phyloP scores from a whole-genome alignment of 2,329 filamentous ascomycete genomes.

The Dactylellina cionopaga region DNA sequence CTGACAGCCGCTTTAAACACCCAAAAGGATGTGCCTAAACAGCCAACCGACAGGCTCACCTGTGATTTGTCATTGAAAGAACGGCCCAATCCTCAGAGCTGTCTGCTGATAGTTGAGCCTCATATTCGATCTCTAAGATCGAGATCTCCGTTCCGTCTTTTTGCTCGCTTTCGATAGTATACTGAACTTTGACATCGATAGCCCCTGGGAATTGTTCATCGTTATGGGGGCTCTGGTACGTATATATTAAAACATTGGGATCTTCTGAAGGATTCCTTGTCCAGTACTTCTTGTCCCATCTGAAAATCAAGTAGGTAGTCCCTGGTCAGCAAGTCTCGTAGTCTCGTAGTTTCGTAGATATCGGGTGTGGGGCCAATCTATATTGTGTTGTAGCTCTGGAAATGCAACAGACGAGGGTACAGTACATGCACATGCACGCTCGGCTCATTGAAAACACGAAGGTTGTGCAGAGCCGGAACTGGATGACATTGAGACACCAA shows the following conservation, averaged over 20 bases:
- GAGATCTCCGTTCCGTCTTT: conserved; percentile 72
- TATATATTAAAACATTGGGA: conserved; percentile 55
- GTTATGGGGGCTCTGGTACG: conserved; percentile 72
- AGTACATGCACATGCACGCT: background rate
- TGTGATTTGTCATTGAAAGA: conserved; percentile 95
- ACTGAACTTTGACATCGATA: conserved; percentile 79
- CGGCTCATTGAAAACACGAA: too few relatives aligned
- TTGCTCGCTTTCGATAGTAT: conserved; percentile 76
- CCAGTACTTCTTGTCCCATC: conserved; percentile 49
- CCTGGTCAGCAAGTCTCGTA: background rate
- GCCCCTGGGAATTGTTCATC: conserved; percentile 92
- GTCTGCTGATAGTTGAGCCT: conserved; percentile 75
- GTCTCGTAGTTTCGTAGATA: too few relatives aligned
- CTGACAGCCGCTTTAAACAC: too few relatives aligned
- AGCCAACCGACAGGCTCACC: too few relatives aligned
- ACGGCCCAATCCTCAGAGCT: conserved; percentile 60
- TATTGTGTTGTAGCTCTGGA: conserved; percentile 23
- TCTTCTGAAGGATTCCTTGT: conserved; percentile 57
- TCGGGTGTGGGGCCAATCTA: too few relatives aligned
- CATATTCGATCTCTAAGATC: conserved; percentile 86
- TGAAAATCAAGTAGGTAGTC: background rate
- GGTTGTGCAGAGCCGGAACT: background rate
- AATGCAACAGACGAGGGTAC: conserved; percentile 32
- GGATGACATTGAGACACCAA: background rate
- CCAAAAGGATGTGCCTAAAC: background rate